phyloP scores from a whole-genome alignment of 768 basidiomycete genomes.

The Flagelloscypha sp. region DNA sequence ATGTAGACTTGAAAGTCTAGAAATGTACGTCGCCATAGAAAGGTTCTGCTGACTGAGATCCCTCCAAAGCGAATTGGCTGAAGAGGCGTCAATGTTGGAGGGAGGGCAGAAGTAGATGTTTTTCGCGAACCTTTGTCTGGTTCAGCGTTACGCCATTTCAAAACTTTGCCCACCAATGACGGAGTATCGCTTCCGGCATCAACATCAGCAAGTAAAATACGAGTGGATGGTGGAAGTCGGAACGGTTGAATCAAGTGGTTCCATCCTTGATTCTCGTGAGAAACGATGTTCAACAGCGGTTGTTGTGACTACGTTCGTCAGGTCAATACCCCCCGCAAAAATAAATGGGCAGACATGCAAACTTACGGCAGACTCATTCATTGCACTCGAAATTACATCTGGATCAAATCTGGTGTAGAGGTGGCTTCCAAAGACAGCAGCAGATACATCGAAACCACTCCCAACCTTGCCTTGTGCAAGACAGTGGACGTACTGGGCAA shows the following conservation, averaged over 20 bases:
- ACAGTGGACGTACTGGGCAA: slow-evolving; percentile 92
- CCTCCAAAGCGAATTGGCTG: slow-evolving; percentile 62
- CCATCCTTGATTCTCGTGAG: slow-evolving; percentile 65
- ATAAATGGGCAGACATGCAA: not conserved
- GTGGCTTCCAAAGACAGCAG: slow-evolving; percentile 92
- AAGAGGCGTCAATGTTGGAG: not conserved
- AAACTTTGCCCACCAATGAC: slow-evolving; percentile 82
- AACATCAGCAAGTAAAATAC: slow-evolving; percentile 90
- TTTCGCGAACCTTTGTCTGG: slow-evolving; percentile 43
- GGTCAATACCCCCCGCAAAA: slow-evolving; percentile 3
- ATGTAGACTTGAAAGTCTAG: slow-evolving; percentile 42
- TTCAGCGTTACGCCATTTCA: slow-evolving; percentile 77
- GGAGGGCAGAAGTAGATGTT: not conserved
- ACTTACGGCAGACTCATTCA: slow-evolving; percentile 47
- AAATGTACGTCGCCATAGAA: slow-evolving; percentile 44
- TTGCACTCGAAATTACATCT: slow-evolving; percentile 53
- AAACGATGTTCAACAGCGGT: slow-evolving; percentile 43
- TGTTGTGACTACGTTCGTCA: slow-evolving; percentile 15
- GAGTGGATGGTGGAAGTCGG: slow-evolving; percentile 73
- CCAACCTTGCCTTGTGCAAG: slow-evolving; percentile 97
- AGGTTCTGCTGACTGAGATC: slow-evolving; percentile 56
- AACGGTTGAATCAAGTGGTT: slow-evolving; percentile 63
- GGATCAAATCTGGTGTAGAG: slow-evolving; percentile 85
- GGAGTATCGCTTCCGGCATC: slow-evolving; percentile 96
- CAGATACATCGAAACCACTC: slow-evolving; percentile 92